Evolutionary conservation across 1,284 basidiomycete species (phyloP), one percentile per base, ranked within the genome.

Genomic region (Caloboletus firmus): DNA sequence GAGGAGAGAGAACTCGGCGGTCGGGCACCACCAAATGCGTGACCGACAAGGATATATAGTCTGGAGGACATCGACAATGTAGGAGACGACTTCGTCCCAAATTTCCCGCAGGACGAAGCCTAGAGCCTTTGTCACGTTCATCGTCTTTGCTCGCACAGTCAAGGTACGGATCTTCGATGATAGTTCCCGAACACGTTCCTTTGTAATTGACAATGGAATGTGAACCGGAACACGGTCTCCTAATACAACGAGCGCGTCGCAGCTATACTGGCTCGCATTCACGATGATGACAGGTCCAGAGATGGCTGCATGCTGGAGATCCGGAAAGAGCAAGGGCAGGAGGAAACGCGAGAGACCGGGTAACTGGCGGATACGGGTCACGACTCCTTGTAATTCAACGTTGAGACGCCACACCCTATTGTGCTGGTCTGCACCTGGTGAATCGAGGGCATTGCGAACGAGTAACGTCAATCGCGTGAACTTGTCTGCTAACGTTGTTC

Each of bases 21-120:
- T n/a, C n/a, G n/a, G n/a, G 45, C 71, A 75, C 74, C 73, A 74
- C 69, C 72, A 75, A 1, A 75, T 67, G 3, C 64, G 65, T 0
- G 71, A 64, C 22, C 56, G 39, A n/a, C 18, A 4, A 13, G 36
- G 36, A 13, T 61, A 42, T 3, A 49, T n/a, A 3, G 52, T 37
- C 18, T 13, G 31, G 1, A 70, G 59, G 36, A 52, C 45, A 11
- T 57, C 51, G 0, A 64, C 57, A 0, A 72, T 57, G 10, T 64
- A 65, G 3, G 28, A 35, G 6, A 64, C 67, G 3, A 74, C 47
- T 3, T 48, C 4, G 11, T 58, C 50, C 71, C 68, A 72, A 12
- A 74, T 51, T 4, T 30, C 44, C 3, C 63, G 49, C 15, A 74
- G 45, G 4, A 68, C 41, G 5, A n/a, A 0, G 1, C 11, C 31